phyloP scores from a whole-genome alignment of 805 yeast genomes.

The Candida awuae region DNA sequence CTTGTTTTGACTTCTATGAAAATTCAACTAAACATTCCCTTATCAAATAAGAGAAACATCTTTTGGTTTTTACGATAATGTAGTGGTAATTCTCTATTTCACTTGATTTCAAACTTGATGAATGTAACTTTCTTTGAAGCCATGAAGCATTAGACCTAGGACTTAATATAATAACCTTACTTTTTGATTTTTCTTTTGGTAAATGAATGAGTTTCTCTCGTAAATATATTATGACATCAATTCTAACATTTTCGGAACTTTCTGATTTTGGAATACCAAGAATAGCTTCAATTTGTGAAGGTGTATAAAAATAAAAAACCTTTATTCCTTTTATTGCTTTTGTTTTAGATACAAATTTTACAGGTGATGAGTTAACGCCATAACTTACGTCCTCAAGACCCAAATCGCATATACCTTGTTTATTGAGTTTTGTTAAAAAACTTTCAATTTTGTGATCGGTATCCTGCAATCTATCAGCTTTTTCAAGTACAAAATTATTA shows the following conservation, averaged over 20 bases:
- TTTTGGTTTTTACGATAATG: conserved; percentile 1
- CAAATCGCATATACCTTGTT: conserved; percentile 4
- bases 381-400: conserved; percentile 6
- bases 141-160: conserved; percentile 9
- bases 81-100: conserved; percentile 1
- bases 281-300: background rate
- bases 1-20: too few relatives aligned
- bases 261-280: conserved; percentile 1
- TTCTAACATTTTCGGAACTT: background rate
- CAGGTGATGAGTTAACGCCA: background rate
- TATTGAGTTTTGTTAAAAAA: conserved; percentile 1
- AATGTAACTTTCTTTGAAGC: conserved; percentile 7
- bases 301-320: background rate
- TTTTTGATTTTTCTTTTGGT: conserved; percentile 1
- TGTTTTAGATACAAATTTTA: background rate
- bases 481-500: background rate
- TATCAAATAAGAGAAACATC: background rate
- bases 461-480: background rate
- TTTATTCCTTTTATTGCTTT: background rate
- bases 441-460: background rate
- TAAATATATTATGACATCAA: background rate
- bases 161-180: conserved; percentile 6
- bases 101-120: too few relatives aligned
- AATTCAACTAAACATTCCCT: conserved; percentile 1
- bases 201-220: background rate